Evolutionary conservation across 176 grass and related monocot species (phyloP).

Genomic region (Aegilops umbellulata): DNA sequence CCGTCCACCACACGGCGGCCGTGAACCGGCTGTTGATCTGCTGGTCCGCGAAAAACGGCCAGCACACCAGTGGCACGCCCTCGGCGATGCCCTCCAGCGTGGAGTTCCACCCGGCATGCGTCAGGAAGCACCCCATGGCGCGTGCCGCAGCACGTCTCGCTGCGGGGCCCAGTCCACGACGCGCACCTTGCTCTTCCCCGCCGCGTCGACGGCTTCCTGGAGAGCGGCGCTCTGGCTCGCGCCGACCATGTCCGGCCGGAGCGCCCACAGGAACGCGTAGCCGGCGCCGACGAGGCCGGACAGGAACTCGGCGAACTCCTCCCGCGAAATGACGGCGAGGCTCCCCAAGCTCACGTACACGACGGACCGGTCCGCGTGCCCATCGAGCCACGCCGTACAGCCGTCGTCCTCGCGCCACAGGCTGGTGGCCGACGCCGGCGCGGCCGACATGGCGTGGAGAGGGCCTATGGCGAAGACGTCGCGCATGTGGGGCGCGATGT

Average conservation of each 20-base stretch:
- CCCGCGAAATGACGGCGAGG: background rate
- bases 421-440: background rate
- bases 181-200: background rate
- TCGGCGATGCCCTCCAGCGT: slow-evolving; percentile 36
- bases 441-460: background rate
- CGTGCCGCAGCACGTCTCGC: slow-evolving; percentile 56
- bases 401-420: background rate
- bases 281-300: background rate
- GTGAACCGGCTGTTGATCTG: too few species aligned
- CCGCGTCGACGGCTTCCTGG: background rate
- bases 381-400: background rate
- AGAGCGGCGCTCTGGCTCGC: background rate
- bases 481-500: too few species aligned
- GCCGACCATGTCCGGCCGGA: background rate
- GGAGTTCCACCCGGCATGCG: slow-evolving; percentile 73
- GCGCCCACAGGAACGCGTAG: background rate
- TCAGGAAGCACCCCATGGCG: slow-evolving; percentile 67
- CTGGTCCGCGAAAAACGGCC: too few species aligned
- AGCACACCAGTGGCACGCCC: slow-evolving; percentile 45
- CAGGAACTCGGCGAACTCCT: background rate
- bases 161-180: slow-evolving; percentile 61
- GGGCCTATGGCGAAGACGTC: too few species aligned
- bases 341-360: background rate
- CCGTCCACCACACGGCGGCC: too few species aligned
- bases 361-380: background rate